Conservation (phyloP, 2,329 filamentous ascomycete species). For the Aspergillus felis region DNA sequence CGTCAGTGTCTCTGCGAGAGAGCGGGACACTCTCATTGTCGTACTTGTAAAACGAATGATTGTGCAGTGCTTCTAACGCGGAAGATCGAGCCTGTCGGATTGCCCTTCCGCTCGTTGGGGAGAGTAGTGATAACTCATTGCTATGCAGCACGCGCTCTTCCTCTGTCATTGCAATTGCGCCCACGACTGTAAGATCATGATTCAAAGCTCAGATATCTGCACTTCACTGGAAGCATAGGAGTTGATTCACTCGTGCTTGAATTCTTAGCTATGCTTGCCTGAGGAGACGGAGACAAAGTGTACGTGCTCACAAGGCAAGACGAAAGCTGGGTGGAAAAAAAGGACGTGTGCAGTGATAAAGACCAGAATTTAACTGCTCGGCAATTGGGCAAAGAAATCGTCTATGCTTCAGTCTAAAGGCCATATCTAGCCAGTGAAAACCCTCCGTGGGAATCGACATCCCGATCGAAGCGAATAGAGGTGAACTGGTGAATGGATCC, state of each 20-base stretch:
- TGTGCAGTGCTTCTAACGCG: slow-evolving; percentile 25
- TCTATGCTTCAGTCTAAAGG: neutral
- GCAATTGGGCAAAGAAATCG: neutral
- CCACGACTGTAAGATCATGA: neutral
- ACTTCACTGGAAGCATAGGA: neutral
- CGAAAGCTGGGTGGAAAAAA: neutral
- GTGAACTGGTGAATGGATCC: neutral
- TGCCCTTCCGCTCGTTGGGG: slow-evolving; percentile 8
- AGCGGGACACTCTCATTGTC: slow-evolving; percentile 8
- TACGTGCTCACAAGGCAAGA: neutral
- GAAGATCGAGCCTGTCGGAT: slow-evolving; percentile 25
- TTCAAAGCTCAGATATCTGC: neutral
- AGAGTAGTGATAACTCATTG: slow-evolving; percentile 8
- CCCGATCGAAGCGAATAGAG: neutral
- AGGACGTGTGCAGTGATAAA: neutral
- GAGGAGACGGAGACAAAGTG: neutral
- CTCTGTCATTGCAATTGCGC: neutral
- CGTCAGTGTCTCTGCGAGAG: neutral
- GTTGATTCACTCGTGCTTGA: neutral
- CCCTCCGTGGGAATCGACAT: neutral
- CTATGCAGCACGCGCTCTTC: slow-evolving; percentile 4
- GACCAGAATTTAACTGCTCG: neutral
- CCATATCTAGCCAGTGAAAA: neutral
- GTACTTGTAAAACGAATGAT: slow-evolving; percentile 16
- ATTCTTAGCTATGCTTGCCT: neutral